phyloP scores from a whole-genome alignment of 1,284 basidiomycete genomes.

The Coniferiporia weirii region DNA sequence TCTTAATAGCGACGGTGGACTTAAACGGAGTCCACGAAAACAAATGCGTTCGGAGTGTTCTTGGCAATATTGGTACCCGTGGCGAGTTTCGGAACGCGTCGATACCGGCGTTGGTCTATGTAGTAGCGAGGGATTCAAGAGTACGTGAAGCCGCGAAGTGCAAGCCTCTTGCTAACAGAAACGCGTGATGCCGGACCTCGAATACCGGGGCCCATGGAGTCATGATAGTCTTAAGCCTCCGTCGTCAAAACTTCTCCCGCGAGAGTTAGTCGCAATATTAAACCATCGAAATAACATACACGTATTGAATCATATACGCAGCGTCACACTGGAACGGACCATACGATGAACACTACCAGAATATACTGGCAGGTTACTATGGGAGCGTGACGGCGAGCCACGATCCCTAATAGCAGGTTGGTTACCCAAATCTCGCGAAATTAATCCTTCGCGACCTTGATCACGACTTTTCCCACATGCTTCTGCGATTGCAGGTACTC shows the following conservation, averaged over 20 bases:
- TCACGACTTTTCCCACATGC: constrained; percentile 46
- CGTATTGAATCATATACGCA: too few species aligned
- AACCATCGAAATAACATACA: too few species aligned
- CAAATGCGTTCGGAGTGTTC: constrained; percentile 83
- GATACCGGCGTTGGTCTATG: constrained; percentile 98
- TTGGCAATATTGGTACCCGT: constrained; percentile 70
- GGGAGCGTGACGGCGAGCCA: neutral
- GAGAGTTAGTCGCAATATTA: too few species aligned
- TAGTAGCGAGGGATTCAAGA: constrained; percentile 28
- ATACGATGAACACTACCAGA: too few species aligned
- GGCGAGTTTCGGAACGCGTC: constrained; percentile 80
- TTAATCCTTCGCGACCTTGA: constrained; percentile 30
- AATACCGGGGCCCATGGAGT: too few species aligned
- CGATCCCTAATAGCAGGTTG: neutral
- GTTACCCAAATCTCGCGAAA: neutral
- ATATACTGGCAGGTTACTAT: neutral
- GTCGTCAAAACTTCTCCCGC: too few species aligned
- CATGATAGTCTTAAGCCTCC: too few species aligned
- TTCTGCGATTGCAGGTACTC: constrained; percentile 38
- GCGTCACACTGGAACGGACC: too few species aligned
- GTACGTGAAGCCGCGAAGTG: constrained; percentile 16
- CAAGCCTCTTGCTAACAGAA: neutral
- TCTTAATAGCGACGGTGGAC: constrained; percentile 83
- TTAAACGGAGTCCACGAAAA: constrained; percentile 95
- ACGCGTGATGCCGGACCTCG: too few species aligned